phyloP scores from a whole-genome alignment of 129 eudicot species.

The Erigeron canadensis region DNA sequence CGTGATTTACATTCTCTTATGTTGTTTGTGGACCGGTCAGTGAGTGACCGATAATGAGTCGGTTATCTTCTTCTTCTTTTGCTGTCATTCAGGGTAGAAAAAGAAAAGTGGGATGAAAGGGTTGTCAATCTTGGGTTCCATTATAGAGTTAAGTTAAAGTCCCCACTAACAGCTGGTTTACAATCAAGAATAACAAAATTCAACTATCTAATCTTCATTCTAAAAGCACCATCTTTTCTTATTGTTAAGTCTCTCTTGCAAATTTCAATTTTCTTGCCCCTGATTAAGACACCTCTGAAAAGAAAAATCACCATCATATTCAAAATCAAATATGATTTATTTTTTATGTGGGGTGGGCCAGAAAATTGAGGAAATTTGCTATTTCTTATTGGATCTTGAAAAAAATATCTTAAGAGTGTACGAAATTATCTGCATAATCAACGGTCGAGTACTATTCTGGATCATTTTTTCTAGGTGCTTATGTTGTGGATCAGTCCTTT shows the following conservation, averaged over 20 bases:
- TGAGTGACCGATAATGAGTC: too few relatives aligned
- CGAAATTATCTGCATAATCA: slow-evolving; percentile 17
- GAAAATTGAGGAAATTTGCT: slow-evolving; percentile 16
- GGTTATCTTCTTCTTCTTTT: too few relatives aligned
- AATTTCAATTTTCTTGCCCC: slow-evolving; percentile 29
- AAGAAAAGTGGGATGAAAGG: slow-evolving; percentile 17
- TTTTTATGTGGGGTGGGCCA: slow-evolving; percentile 26
- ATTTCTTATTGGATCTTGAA: slow-evolving; percentile 10
- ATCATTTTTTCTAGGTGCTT: slow-evolving; percentile 6
- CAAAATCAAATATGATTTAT: neutral
- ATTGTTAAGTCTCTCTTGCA: slow-evolving; percentile 30
- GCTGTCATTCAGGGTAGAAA: slow-evolving; percentile 12
- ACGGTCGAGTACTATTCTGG: slow-evolving; percentile 7
- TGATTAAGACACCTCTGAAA: slow-evolving; percentile 36
- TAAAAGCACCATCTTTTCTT: slow-evolving; percentile 33
- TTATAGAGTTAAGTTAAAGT: slow-evolving; percentile 31
- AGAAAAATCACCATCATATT: slow-evolving; percentile 28
- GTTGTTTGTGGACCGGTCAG: too few relatives aligned
- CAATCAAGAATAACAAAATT: slow-evolving; percentile 23
- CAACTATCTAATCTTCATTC: slow-evolving; percentile 32
- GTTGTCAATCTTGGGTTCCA: slow-evolving; percentile 32
- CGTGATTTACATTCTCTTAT: too few relatives aligned
- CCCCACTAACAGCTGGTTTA: slow-evolving; percentile 47
- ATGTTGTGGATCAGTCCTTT: slow-evolving; percentile 1
- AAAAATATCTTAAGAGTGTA: slow-evolving; percentile 26